Evolutionary conservation across 2,329 filamentous ascomycete species (phyloP), one percentile per base, ranked within the genome.

Genomic region (Aspergillus awamori): DNA sequence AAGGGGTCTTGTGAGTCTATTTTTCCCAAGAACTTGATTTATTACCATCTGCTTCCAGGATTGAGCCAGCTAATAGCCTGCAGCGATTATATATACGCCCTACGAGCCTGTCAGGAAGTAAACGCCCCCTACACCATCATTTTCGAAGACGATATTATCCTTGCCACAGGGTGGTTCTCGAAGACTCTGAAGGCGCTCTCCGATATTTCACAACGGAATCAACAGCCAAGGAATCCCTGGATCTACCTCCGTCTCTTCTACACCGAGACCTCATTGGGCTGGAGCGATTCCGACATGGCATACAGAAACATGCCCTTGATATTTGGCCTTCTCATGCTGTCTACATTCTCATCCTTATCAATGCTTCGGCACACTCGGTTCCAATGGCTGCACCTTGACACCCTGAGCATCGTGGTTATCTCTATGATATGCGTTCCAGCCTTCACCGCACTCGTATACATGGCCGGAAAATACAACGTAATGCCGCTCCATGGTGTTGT

Each of bases 121-220:
- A 66, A 65, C 5, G 69, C 74, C 1, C 69, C 71, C 3, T 77
- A 75, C 54, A 76, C 73, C 17, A 66, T 67, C 11, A 70, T 77
- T 5, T 73, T 77, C 58, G 76, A 77, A 60, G 76, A 77, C 63
- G 74, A 77, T 47, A 72, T 77, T 39, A 70, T 77, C 24, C 64
- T 76, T 17, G 74, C 74, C 1, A 70, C 74, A n/a, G 74, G 74
- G 15, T 77, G 76, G 75, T 53, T 76, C 38, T 58, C 68, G 6
- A 72, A 72, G 51, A 73, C 73, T 1, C 57, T 74, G 5, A 67
- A 68, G 13, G 64, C 59, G 8, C 62, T 73, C 0, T 30, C 49
- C 8, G 53, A 63, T 4, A 59, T 72, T 10, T 28, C 54, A 2
- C 56, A 59, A 13, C 22, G 49, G 3, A 26, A 24, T 15, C 20